These are phyloP conservation scores for Vitis rupestris DNA, from an alignment of 164 flowering plant genomes.

Conservation along the genomic window DNA sequence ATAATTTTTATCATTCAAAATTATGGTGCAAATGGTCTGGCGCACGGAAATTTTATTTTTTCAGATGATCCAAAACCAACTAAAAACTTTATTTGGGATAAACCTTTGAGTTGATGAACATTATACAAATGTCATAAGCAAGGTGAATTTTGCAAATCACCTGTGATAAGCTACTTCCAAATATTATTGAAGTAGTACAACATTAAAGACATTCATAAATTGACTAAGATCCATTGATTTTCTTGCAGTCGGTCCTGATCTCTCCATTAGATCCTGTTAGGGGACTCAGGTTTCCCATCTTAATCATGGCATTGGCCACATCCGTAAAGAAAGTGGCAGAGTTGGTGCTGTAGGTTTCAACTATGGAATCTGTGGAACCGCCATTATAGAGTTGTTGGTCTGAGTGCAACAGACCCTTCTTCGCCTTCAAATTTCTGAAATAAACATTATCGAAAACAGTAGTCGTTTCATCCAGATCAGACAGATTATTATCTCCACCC, in stretches of 20 bases:
- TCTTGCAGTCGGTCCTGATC: constrained; percentile 35
- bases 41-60: no score
- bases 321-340: constrained; percentile 20
- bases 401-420: constrained; percentile 32
- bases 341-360: constrained; percentile 18
- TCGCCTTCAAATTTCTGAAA: constrained; percentile 22
- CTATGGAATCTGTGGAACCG: constrained; percentile 13
- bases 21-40: no score
- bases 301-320: constrained; percentile 29
- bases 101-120: no score
- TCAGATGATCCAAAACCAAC: no score
- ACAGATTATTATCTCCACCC: constrained; percentile 21
- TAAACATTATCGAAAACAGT: constrained; percentile 24
- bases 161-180: no score
- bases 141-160: no score
- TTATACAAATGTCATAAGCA: no score
- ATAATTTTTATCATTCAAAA: no score
- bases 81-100: no score
- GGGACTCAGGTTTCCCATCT: constrained; percentile 33
- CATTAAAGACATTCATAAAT: no score
- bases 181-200: no score
- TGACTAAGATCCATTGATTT: constrained; percentile 8
- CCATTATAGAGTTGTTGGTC: constrained; percentile 35
- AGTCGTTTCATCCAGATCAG: constrained; percentile 30
- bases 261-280: constrained; percentile 30